These are phyloP conservation scores for Pseudonitzschia multiseries DNA, from an alignment of 108 stramenopile genomes.

Conservation along the genomic window DNA sequence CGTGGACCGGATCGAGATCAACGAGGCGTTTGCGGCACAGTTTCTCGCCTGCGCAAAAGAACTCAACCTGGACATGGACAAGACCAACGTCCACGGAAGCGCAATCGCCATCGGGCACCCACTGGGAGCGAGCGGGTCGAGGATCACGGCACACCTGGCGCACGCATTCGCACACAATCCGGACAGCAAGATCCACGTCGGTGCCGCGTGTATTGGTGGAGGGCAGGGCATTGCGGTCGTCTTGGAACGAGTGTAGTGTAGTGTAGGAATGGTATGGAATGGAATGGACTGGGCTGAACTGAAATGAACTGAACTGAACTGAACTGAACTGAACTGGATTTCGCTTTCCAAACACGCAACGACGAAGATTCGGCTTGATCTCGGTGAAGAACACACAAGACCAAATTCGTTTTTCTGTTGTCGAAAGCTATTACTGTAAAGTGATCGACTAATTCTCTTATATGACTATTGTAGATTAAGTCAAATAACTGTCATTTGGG, in stretches of 20 bases:
- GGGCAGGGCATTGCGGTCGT: slow-evolving; percentile 99
- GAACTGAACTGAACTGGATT: too few species aligned
- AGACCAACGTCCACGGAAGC: slow-evolving; percentile 93
- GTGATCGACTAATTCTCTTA: too few species aligned
- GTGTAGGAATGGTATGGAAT: background rate
- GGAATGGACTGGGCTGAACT: too few species aligned
- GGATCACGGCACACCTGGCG: slow-evolving; percentile 93
- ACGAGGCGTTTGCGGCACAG: slow-evolving; percentile 99
- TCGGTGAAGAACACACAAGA: too few species aligned
- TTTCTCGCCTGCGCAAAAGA: slow-evolving; percentile 95
- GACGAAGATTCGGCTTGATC: too few species aligned
- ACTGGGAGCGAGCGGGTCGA: slow-evolving; percentile 90
- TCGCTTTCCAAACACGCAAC: too few species aligned
- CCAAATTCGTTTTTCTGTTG: too few species aligned
- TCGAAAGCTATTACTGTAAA: too few species aligned
- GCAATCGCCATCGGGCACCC: slow-evolving; percentile 95
- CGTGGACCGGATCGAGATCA: slow-evolving; percentile 97
- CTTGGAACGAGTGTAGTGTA: slow-evolving; percentile 64
- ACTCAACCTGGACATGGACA: slow-evolving; percentile 89
- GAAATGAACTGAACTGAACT: too few species aligned
- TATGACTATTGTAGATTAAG: too few species aligned
- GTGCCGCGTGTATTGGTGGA: slow-evolving; percentile 98
- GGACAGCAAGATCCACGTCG: slow-evolving; percentile 76
- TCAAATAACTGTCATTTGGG: too few species aligned
- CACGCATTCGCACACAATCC: slow-evolving; percentile 78